phyloP scores from a whole-genome alignment of 176 grass and related monocot genomes.

The Dendrocalamus sinicus region DNA sequence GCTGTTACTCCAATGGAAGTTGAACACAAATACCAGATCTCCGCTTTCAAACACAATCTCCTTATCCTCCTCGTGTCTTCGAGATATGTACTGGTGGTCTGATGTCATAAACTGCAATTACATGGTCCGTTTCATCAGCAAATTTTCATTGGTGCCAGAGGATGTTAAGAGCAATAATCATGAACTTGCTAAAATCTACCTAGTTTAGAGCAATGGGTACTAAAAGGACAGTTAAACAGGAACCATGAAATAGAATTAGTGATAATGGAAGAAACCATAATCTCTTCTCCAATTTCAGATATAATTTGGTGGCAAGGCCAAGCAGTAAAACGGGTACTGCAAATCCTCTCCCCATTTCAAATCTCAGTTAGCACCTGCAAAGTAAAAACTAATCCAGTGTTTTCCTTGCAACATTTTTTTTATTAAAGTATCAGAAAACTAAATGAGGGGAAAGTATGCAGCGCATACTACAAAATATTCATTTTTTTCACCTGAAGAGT shows the following conservation, averaged over 20 bases:
- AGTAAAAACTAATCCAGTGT: not conserved
- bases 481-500: not conserved
- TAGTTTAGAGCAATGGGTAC: not conserved
- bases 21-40: slow-evolving; percentile 92
- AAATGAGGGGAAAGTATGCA: not conserved
- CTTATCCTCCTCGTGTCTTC: slow-evolving; percentile 88
- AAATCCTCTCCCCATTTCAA: slow-evolving; percentile 12
- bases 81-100: slow-evolving; percentile 89
- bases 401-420: not conserved
- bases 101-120: slow-evolving; percentile 96
- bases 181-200: slow-evolving; percentile 30
- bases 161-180: slow-evolving; percentile 28
- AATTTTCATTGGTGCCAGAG: slow-evolving; percentile 16
- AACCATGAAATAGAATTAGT: not conserved
- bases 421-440: not conserved
- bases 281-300: not conserved
- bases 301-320: slow-evolving; percentile 3
- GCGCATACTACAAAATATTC: not conserved
- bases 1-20: slow-evolving; percentile 91
- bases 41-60: slow-evolving; percentile 85
- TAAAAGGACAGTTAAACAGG: slow-evolving; percentile 15
- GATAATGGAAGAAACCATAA: not conserved
- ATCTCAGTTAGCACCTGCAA: not conserved
- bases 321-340: not conserved
- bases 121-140: slow-evolving; percentile 36